Conservation (phyloP, 2,329 filamentous ascomycete genomes). For the Fonsecaea nubica region DNA sequence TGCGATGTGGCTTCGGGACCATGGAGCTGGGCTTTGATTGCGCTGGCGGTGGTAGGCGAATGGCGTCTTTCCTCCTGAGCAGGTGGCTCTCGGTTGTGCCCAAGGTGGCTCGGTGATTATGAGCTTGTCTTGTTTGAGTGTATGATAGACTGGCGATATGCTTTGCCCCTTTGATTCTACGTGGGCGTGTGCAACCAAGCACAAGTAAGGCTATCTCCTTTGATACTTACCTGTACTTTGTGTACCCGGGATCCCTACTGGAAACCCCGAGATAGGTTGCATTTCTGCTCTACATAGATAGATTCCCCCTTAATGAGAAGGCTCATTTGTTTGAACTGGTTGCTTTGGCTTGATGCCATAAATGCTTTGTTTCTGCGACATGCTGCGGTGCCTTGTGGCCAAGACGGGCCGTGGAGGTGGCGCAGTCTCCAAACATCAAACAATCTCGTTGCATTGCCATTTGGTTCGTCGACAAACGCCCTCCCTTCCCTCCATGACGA, state of each 20-base stretch:
- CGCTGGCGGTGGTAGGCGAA: slow-evolving; percentile 31
- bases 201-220: background rate
- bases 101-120: slow-evolving; percentile 30
- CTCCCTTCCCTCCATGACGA: background rate
- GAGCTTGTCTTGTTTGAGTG: slow-evolving; percentile 30
- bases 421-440: no score
- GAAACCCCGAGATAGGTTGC: slow-evolving; percentile 24
- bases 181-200: slow-evolving; percentile 10
- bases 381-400: background rate
- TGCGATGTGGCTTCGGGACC: slow-evolving; percentile 18
- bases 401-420: background rate
- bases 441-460: no score
- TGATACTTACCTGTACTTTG: slow-evolving; percentile 17
- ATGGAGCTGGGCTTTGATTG: slow-evolving; percentile 24
- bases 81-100: slow-evolving; percentile 19
- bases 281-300: slow-evolving; percentile 28
- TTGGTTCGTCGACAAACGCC: no score
- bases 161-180: slow-evolving; percentile 10
- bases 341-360: background rate
- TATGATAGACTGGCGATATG: slow-evolving; percentile 37
- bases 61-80: slow-evolving; percentile 29
- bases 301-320: slow-evolving; percentile 30
- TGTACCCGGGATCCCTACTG: slow-evolving; percentile 15
- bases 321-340: slow-evolving; percentile 3
- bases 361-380: background rate